Percentiles rank a stretch among this genome's conserved stretches.
phyloP scores from a whole-genome alignment of 169 alveolate genomes.

The Eimeria necatrix region DNA sequence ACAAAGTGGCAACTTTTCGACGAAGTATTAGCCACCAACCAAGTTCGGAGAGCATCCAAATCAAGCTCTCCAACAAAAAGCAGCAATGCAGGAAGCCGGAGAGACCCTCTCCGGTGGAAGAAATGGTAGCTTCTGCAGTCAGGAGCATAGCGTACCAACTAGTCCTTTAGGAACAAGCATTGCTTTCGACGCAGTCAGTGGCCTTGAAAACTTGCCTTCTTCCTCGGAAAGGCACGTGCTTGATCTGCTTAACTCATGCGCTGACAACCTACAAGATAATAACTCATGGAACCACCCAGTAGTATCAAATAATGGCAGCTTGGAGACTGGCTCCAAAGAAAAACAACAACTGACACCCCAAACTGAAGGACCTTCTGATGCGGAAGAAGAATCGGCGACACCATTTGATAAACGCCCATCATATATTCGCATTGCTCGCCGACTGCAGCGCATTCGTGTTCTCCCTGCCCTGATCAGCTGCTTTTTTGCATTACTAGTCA shows the following conservation, averaged over 20 bases:
- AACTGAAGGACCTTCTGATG: background rate
- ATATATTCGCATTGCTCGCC: conserved; percentile 18
- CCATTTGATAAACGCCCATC: conserved; percentile 59
- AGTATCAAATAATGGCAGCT: background rate
- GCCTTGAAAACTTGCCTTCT: background rate
- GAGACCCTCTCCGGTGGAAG: no score
- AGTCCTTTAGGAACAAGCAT: background rate
- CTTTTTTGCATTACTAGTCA: conserved; percentile 18
- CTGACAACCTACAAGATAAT: background rate
- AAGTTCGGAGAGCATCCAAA: no score
- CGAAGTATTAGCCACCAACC: no score
- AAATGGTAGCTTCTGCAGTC: conserved; percentile 13
- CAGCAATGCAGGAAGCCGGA: no score
- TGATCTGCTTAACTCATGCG: background rate
- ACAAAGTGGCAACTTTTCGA: no score
- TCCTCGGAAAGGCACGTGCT: background rate
- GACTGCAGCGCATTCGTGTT: conserved; percentile 32
- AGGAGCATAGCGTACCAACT: background rate
- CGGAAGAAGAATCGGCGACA: background rate
- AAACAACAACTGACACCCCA: background rate
- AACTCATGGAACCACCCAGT: background rate
- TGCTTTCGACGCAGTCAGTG: background rate
- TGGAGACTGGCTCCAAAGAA: background rate
- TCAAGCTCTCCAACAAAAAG: no score
- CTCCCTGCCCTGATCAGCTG: conserved; percentile 49